Conservation (phyloP, 2,329 filamentous ascomycete species). For the Aspergillus unguis region DNA sequence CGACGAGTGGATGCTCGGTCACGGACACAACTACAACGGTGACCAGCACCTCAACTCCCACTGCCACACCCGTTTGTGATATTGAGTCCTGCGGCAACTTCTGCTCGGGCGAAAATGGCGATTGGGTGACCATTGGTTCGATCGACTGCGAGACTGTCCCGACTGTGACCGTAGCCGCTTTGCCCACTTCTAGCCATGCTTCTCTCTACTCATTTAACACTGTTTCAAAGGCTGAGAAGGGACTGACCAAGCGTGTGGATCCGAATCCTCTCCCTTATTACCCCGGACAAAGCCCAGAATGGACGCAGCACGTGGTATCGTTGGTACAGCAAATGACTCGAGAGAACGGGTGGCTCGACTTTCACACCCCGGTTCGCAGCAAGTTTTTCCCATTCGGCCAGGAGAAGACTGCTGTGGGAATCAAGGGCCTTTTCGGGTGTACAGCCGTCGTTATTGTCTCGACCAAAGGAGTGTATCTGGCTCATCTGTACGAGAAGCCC, state of each 20-base stretch:
- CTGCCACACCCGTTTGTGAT: neutral
- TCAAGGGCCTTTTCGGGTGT: neutral
- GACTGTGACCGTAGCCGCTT: neutral
- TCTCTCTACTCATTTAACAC: neutral
- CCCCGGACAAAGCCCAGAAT: too few relatives aligned
- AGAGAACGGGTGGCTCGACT: neutral
- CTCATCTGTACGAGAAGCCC: neutral
- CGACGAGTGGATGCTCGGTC: constrained; percentile 3
- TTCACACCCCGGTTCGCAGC: neutral
- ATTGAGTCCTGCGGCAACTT: neutral
- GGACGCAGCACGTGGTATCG: too few relatives aligned
- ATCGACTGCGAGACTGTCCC: neutral
- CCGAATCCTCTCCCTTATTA: too few relatives aligned
- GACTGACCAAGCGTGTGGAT: too few relatives aligned
- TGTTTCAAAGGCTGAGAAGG: too few relatives aligned
- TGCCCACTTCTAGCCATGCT: neutral
- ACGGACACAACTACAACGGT: constrained; percentile 3
- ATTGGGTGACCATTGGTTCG: neutral
- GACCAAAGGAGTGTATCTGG: neutral
- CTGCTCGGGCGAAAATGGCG: neutral
- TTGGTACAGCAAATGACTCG: neutral
- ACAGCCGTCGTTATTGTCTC: neutral
- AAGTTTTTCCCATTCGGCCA: neutral
- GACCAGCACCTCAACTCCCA: neutral
- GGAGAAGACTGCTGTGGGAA: neutral